Conservation (phyloP, 345 rosid species). For the Iberis pinnata region DNA sequence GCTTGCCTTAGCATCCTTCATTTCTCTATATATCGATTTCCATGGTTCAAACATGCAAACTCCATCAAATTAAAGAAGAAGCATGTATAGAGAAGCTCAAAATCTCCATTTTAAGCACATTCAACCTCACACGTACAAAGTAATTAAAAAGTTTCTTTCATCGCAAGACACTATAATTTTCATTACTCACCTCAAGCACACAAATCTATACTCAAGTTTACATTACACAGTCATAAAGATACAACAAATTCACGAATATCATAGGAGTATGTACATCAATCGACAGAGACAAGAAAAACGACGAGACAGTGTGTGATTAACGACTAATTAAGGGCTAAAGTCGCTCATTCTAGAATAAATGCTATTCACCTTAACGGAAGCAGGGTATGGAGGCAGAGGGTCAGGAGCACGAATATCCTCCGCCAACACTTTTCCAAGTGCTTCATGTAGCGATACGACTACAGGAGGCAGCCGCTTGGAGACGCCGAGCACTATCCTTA, state of each 20-base stretch:
- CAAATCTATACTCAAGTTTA: background rate
- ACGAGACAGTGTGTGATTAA: background rate
- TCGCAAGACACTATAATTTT: too few species aligned
- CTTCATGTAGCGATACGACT: slow-evolving; percentile 47
- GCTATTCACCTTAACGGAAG: slow-evolving; percentile 66
- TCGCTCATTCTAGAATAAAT: background rate
- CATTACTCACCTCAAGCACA: too few species aligned
- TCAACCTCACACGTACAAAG: too few species aligned
- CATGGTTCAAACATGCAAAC: background rate
- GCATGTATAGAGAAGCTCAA: background rate
- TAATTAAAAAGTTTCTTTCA: too few species aligned
- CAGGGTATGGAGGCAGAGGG: slow-evolving; percentile 93
- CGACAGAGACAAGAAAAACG: background rate
- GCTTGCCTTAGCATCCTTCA: background rate
- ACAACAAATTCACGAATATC: background rate
- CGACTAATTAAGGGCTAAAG: background rate
- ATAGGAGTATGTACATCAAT: background rate
- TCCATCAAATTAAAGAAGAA: background rate
- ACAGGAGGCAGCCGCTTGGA: slow-evolving; percentile 56
- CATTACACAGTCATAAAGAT: background rate
- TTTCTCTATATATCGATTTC: background rate
- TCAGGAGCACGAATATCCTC: slow-evolving; percentile 77
- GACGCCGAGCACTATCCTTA: slow-evolving; percentile 45
- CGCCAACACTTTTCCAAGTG: slow-evolving; percentile 75
- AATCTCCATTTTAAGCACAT: too few species aligned